These are phyloP conservation scores for Chytriomyces sp. DNA, from an alignment of 192 early-diverging fungal species.

Conservation along the genomic window DNA sequence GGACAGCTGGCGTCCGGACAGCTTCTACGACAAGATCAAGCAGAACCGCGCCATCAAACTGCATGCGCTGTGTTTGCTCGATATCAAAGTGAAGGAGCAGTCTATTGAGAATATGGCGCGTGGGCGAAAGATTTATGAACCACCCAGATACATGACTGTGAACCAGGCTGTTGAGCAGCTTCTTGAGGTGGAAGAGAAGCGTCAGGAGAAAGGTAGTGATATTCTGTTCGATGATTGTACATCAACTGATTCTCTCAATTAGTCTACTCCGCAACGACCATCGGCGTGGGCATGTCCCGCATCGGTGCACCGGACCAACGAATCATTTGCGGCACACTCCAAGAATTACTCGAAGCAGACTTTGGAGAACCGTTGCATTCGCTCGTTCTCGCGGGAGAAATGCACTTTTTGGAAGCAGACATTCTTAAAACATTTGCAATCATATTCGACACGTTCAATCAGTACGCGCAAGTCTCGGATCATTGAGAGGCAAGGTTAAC, in stretches of 20 bases:
- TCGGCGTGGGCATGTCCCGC: constrained; percentile 93
- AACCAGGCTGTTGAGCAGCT: constrained; percentile 92
- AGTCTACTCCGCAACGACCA: constrained; percentile 77
- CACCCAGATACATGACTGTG: constrained; percentile 97
- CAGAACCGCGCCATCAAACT: constrained; percentile 84
- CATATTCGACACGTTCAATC: constrained; percentile 50
- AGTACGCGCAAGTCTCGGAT: constrained; percentile 25
- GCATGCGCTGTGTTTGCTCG: constrained; percentile 93
- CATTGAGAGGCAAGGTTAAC: neutral
- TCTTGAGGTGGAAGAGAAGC: constrained; percentile 87
- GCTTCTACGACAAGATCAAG: constrained; percentile 92
- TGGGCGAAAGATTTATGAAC: too few relatives aligned
- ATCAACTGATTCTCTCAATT: neutral
- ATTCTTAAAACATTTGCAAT: constrained; percentile 80
- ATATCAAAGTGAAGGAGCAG: constrained; percentile 99
- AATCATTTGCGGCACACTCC: constrained; percentile 85
- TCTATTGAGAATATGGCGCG: constrained; percentile 92
- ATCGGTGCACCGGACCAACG: constrained; percentile 83
- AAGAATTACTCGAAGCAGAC: constrained; percentile 80
- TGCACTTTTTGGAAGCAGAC: constrained; percentile 94
- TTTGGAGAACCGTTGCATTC: constrained; percentile 96
- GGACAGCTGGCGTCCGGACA: constrained; percentile 94
- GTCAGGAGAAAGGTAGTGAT: constrained; percentile 60
- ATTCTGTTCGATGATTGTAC: neutral
- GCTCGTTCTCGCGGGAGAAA: constrained; percentile 84